These are phyloP conservation scores for Capronia epimyces DNA, from an alignment of 2,329 filamentous ascomycete species.

Conservation along the genomic window DNA sequence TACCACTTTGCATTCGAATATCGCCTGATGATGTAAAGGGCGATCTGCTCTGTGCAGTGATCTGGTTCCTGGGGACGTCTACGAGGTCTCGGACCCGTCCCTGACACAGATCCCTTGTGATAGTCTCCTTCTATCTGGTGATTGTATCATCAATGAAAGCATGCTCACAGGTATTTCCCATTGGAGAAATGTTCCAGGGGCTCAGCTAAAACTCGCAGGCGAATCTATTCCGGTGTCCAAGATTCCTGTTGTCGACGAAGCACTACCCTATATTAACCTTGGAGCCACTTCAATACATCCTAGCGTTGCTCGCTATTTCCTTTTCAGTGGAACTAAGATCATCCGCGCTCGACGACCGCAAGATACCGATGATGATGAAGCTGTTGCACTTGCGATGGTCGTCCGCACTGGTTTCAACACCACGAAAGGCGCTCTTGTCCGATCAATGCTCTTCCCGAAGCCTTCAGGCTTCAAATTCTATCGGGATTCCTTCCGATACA, in stretches of 20 bases:
- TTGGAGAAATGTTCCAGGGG: neutral
- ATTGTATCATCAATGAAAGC: conserved; percentile 98
- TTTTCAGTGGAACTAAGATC: conserved; percentile 94
- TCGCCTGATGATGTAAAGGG: conserved; percentile 47
- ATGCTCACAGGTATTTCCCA: conserved; percentile 70
- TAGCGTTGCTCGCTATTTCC: conserved; percentile 77
- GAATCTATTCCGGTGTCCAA: conserved; percentile 98
- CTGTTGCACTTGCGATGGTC: conserved; percentile 83
- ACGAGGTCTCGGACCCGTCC: conserved; percentile 91
- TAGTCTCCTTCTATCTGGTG: conserved; percentile 81
- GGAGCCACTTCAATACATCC: conserved; percentile 76
- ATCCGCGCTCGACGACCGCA: conserved; percentile 84
- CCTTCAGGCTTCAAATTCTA: conserved; percentile 99
- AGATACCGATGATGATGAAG: conserved; percentile 78
- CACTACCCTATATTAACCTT: conserved; percentile 69
- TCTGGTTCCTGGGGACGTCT: conserved; percentile 90
- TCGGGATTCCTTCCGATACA: conserved; percentile 93
- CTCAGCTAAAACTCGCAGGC: conserved; percentile 43
- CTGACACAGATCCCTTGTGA: conserved; percentile 86
- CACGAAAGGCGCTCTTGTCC: conserved; percentile 89
- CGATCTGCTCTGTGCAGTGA: conserved; percentile 79
- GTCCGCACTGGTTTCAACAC: conserved; percentile 95
- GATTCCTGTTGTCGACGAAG: conserved; percentile 72
- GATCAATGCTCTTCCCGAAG: conserved; percentile 98
- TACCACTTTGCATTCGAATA: neutral